These are phyloP conservation scores for Lentinula raphanica DNA, from an alignment of 768 basidiomycete genomes.

Conservation along the genomic window DNA sequence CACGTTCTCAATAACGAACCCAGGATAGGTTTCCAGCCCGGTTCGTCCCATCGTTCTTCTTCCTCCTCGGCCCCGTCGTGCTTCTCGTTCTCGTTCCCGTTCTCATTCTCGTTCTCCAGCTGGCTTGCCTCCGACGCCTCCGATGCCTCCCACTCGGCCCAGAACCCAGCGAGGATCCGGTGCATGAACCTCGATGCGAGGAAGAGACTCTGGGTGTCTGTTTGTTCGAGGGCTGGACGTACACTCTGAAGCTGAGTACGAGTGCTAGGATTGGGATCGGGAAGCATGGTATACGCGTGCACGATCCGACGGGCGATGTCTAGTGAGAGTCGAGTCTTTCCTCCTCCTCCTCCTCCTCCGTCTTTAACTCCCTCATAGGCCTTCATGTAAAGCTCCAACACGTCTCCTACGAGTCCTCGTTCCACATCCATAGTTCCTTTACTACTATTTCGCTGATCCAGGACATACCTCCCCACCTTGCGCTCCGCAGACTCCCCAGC, in stretches of 20 bases:
- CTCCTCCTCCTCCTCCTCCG: conserved; percentile 26
- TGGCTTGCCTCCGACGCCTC: background rate
- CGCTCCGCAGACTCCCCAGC: conserved; percentile 83
- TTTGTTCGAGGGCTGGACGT: background rate
- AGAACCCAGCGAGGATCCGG: background rate
- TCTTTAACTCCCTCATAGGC: conserved; percentile 93
- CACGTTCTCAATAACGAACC: conserved; percentile 75
- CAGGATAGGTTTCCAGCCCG: background rate
- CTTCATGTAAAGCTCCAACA: conserved; percentile 73
- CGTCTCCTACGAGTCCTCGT: background rate
- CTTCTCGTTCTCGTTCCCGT: background rate
- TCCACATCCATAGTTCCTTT: no score
- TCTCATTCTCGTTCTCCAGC: background rate
- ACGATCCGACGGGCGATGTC: conserved; percentile 91
- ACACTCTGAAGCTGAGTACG: no score
- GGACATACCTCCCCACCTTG: no score
- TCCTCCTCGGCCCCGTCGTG: background rate
- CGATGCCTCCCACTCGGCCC: no score
- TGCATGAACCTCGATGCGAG: conserved; percentile 70
- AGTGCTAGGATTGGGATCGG: background rate
- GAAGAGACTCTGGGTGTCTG: conserved; percentile 71
- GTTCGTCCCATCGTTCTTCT: background rate
- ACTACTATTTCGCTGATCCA: no score
- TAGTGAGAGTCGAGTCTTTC: conserved; percentile 64
- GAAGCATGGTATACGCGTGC: conserved; percentile 57